A percentile compares a stretch with the other conserved stretches of the same genome.
phyloP scores from a whole-genome alignment of 2,329 filamentous ascomycete genomes.

The Zymoseptoria pseudotritici region DNA sequence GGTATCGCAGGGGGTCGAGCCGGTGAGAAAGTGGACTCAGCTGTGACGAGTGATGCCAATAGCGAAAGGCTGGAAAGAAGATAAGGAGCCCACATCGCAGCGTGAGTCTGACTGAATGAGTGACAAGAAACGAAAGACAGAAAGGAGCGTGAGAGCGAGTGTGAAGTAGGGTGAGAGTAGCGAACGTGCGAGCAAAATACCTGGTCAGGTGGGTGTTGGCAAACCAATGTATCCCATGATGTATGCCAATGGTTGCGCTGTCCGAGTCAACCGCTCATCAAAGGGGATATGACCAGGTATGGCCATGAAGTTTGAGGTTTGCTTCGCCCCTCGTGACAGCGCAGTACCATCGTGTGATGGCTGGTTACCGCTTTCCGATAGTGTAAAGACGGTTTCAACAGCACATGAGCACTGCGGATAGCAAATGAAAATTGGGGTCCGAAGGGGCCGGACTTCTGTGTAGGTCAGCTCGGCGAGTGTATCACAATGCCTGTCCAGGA shows the following conservation, averaged over 20 bases:
- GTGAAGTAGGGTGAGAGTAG: neutral
- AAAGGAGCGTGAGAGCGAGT: conserved; percentile 2
- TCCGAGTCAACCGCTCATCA: neutral
- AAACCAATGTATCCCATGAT: neutral
- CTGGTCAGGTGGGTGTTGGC: neutral
- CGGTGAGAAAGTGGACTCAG: conserved; percentile 47
- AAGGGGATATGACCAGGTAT: neutral
- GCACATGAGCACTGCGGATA: neutral
- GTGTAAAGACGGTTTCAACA: neutral
- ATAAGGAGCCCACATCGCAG: neutral
- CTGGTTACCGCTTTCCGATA: neutral
- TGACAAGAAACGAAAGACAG: conserved; percentile 11
- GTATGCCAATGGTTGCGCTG: neutral
- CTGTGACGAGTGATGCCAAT: conserved; percentile 23
- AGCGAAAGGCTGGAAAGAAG: conserved; percentile 8
- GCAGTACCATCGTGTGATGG: neutral
- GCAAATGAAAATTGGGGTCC: neutral
- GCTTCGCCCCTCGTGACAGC: neutral
- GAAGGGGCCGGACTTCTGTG: neutral
- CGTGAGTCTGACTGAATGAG: neutral
- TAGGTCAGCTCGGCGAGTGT: neutral
- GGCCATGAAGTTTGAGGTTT: neutral
- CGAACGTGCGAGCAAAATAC: neutral
- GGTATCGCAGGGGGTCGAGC: conserved; percentile 61
- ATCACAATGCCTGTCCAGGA: neutral